Evolutionary conservation across 2,329 filamentous ascomycete genomes (phyloP).

Genomic region (Teratosphaeriaceae sp.): DNA sequence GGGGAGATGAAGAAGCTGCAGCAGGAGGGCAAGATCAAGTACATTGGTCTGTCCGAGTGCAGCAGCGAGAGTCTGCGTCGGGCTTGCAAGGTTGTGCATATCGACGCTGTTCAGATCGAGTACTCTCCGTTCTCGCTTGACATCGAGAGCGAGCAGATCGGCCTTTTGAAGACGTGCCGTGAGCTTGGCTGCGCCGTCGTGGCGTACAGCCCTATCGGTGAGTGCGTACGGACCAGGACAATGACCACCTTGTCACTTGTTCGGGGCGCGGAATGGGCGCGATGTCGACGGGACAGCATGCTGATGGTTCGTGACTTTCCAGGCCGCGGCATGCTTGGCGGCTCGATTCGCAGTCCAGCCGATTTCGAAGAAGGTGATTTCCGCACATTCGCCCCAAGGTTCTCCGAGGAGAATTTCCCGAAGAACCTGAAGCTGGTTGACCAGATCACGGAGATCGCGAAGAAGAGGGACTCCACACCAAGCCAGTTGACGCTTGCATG

Average conservation of each 20-base stretch:
- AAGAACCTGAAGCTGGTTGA: constrained; percentile 52
- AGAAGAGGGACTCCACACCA: constrained; percentile 49
- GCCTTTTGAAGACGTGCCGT: constrained; percentile 49
- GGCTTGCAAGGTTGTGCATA: constrained; percentile 44
- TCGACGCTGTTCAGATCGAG: constrained; percentile 50
- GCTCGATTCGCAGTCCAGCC: constrained; percentile 38
- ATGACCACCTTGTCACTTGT: too few relatives aligned
- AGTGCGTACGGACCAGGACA: too few relatives aligned
- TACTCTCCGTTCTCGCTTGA: constrained; percentile 46
- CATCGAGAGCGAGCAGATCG: constrained; percentile 48
- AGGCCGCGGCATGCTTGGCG: constrained; percentile 49
- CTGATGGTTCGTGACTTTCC: background rate
- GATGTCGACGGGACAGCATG: background rate
- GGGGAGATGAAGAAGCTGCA: constrained; percentile 43
- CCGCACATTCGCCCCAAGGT: constrained; percentile 43
- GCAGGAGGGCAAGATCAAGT: constrained; percentile 50
- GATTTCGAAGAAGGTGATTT: constrained; percentile 47
- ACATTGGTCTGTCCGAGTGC: constrained; percentile 51
- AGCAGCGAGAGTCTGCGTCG: constrained; percentile 46
- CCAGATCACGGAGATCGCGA: constrained; percentile 43
- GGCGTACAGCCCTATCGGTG: constrained; percentile 53
- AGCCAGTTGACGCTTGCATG: constrained; percentile 58
- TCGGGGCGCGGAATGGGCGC: too few relatives aligned
- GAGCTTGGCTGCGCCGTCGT: constrained; percentile 54
- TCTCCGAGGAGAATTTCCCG: constrained; percentile 46